Evolutionary conservation across 495 filamentous ascomycete species (phyloP).

Genomic region (Aspergillus funiculosus): DNA sequence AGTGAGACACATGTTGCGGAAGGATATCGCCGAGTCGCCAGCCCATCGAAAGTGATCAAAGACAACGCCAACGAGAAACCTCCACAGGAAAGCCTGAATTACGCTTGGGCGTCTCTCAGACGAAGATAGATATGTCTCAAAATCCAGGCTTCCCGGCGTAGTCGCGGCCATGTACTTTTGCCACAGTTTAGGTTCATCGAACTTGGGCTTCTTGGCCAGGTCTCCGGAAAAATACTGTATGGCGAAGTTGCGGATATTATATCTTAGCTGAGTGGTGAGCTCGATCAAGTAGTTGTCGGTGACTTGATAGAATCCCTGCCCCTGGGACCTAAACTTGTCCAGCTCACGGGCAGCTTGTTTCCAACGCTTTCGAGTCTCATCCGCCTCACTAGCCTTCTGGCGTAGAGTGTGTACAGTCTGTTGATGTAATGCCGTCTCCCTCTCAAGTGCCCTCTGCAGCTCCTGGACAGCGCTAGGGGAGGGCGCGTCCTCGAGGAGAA

Average conservation of each 20-base stretch:
- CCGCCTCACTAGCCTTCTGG: background rate
- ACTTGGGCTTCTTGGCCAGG: background rate
- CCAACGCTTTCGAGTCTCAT: constrained; percentile 5
- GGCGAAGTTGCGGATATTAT: constrained; percentile 5
- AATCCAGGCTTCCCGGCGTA: background rate
- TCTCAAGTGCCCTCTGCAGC: background rate
- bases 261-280: constrained; percentile 1
- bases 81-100: constrained; percentile 4
- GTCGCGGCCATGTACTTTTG: background rate
- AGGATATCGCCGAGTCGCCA: background rate
- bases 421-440: background rate
- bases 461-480: background rate
- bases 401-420: background rate
- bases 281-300: constrained; percentile 10
- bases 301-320: constrained; percentile 7
- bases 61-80: background rate
- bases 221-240: constrained; percentile 7
- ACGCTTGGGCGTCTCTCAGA: background rate
- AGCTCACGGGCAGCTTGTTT: constrained; percentile 3
- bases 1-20: background rate
- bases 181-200: background rate
- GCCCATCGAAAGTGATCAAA: constrained; percentile 7
- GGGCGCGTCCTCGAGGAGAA: background rate
- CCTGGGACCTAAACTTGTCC: constrained; percentile 4
- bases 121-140: background rate